Conservation (phyloP, 768 basidiomycete species). For the Leccinum variicolor region DNA sequence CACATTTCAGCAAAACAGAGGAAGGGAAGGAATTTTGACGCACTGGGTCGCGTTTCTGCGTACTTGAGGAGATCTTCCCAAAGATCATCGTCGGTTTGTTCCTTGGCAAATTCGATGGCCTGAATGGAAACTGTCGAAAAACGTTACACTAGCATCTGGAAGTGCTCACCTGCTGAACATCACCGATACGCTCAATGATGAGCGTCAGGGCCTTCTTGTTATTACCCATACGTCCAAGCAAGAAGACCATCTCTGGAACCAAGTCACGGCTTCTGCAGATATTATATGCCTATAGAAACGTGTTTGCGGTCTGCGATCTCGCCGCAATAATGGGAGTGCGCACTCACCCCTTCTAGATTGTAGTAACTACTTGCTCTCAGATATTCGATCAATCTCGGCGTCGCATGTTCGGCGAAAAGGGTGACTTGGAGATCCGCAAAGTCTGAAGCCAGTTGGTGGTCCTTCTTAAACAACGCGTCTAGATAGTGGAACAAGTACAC, state of each 20-base stretch:
- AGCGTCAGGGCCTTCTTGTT: conserved; percentile 92
- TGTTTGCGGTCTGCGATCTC: neutral
- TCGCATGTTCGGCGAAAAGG: conserved; percentile 87
- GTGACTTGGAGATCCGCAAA: conserved; percentile 90
- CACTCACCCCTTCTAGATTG: conserved; percentile 72
- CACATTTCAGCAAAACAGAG: neutral
- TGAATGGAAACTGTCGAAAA: conserved; percentile 25
- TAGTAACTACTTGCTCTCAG: conserved; percentile 89
- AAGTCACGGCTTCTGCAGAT: conserved; percentile 83
- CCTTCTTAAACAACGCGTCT: conserved; percentile 84
- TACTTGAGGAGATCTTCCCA: conserved; percentile 97
- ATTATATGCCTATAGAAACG: conserved; percentile 63
- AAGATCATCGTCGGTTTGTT: conserved; percentile 93
- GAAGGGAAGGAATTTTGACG: conserved; percentile 14
- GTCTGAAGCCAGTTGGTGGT: conserved; percentile 71
- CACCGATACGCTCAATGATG: conserved; percentile 92
- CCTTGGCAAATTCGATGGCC: conserved; percentile 98
- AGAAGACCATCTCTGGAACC: conserved; percentile 96
- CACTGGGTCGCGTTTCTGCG: conserved; percentile 90
- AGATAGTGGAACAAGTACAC: conserved; percentile 91
- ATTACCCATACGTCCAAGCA: conserved; percentile 96
- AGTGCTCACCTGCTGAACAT: conserved; percentile 74
- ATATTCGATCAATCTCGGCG: conserved; percentile 80
- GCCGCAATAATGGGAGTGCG: neutral
- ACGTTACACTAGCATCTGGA: neutral